Conservation (phyloP, 2,329 filamentous ascomycete genomes). For the Hypoxylon sp. region DNA sequence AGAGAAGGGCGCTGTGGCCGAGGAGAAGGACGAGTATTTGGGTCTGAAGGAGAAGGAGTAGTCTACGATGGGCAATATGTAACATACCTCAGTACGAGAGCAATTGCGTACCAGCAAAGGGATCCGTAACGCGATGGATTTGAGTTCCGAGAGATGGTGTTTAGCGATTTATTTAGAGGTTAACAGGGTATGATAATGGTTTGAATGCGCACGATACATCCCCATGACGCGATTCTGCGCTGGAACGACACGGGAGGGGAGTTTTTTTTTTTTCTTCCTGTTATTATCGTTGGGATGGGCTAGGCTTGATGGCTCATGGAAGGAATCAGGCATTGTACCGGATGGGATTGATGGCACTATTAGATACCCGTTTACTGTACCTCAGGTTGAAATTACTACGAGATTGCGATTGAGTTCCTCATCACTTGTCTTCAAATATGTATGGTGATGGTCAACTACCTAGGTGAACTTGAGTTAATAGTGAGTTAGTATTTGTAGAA, state of each 20-base stretch:
- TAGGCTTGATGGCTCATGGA: slow-evolving; percentile 18
- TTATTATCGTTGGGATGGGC: slow-evolving; percentile 17
- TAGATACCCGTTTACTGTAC: slow-evolving; percentile 47
- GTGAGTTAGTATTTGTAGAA: background rate
- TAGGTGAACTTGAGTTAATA: background rate
- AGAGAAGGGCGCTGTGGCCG: slow-evolving; percentile 48
- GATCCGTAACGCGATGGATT: background rate
- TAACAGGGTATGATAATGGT: slow-evolving; percentile 30
- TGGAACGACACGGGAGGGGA: background rate
- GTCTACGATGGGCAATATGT: background rate
- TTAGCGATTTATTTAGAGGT: slow-evolving; percentile 16
- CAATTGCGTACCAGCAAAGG: background rate
- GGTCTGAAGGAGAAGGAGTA: slow-evolving; percentile 35
- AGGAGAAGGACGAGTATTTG: slow-evolving; percentile 51
- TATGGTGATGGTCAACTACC: background rate
- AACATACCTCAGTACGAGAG: too few relatives aligned
- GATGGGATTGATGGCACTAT: slow-evolving; percentile 39
- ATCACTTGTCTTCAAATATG: background rate
- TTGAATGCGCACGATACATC: slow-evolving; percentile 14
- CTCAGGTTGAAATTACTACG: slow-evolving; percentile 34
- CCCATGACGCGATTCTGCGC: slow-evolving; percentile 16
- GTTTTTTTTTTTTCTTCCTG: slow-evolving; percentile 10
- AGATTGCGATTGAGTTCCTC: slow-evolving; percentile 22
- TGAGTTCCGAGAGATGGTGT: background rate
- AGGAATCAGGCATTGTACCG: slow-evolving; percentile 18